Evolutionary conservation across 495 filamentous ascomycete genomes (phyloP).

Genomic region (Aspergillus coremiiformis): DNA sequence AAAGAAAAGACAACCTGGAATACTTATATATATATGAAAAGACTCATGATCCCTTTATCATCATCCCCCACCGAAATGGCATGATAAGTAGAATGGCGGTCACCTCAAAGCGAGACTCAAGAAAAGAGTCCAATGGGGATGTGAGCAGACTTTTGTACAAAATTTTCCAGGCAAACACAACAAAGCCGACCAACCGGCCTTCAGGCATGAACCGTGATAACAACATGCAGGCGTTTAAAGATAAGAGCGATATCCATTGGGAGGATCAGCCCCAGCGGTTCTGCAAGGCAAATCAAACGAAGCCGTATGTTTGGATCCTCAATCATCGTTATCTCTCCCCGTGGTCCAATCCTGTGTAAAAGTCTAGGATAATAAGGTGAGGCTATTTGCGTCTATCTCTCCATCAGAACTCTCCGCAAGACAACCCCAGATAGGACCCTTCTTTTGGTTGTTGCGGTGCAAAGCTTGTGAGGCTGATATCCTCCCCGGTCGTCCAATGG

Average conservation of each 20-base stretch:
- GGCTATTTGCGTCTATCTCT: background rate
- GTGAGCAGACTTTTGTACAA: background rate
- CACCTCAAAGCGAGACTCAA: no score
- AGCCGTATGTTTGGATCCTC: background rate
- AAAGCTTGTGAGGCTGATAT: background rate
- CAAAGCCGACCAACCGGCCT: background rate
- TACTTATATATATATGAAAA: no score
- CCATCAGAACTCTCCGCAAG: background rate
- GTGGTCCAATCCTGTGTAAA: background rate
- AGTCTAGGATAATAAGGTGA: background rate
- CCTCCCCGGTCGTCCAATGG: background rate
- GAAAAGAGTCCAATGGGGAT: background rate
- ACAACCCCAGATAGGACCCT: background rate
- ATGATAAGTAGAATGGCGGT: slow-evolving; percentile 1
- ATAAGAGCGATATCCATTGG: background rate
- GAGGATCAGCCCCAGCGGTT: background rate
- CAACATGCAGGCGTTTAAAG: background rate
- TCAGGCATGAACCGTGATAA: background rate
- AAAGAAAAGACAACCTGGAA: no score
- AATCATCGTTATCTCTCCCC: background rate
- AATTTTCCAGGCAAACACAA: background rate
- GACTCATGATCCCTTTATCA: background rate
- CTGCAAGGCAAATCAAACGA: background rate
- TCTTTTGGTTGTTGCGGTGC: background rate
- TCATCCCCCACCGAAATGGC: slow-evolving; percentile 1